phyloP scores from a whole-genome alignment of 495 filamentous ascomycete genomes.

The Neurospora africana region DNA sequence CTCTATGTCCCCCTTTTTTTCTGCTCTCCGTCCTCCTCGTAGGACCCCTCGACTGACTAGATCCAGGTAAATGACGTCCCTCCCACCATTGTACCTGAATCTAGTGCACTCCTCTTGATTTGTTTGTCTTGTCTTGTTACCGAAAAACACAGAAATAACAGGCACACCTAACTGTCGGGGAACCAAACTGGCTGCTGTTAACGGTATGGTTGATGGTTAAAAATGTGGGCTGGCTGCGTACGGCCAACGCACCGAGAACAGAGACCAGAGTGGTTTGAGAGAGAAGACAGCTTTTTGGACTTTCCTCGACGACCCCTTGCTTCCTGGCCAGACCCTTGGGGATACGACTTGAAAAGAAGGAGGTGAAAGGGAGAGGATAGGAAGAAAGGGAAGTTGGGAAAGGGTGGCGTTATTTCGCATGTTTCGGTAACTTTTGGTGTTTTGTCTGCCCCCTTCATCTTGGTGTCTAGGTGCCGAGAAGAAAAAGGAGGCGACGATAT shows the following conservation, averaged over 20 bases:
- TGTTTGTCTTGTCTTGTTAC: slow-evolving; percentile 1
- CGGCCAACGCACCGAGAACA: background rate
- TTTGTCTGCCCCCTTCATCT: background rate
- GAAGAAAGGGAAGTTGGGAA: slow-evolving; percentile 7
- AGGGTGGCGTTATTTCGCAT: background rate
- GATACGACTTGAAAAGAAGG: background rate
- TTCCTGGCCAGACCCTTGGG: background rate
- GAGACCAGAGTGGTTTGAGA: slow-evolving; percentile 37
- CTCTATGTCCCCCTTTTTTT: background rate
- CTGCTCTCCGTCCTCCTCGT: background rate
- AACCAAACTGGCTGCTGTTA: slow-evolving; percentile 12
- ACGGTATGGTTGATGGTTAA: background rate
- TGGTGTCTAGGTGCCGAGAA: background rate
- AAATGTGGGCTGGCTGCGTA: background rate
- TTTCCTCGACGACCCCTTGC: slow-evolving; percentile 6
- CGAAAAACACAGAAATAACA: background rate
- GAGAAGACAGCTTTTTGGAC: slow-evolving; percentile 49
- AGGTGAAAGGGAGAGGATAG: background rate
- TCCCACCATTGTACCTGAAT: slow-evolving; percentile 31
- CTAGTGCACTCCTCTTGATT: slow-evolving; percentile 14
- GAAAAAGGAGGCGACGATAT: background rate
- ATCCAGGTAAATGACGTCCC: slow-evolving; percentile 31
- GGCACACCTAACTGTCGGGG: slow-evolving; percentile 38
- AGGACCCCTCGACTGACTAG: background rate
- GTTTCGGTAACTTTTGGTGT: background rate